Evolutionary conservation across 768 basidiomycete genomes (phyloP).

Genomic region (Roridomyces roridus): DNA sequence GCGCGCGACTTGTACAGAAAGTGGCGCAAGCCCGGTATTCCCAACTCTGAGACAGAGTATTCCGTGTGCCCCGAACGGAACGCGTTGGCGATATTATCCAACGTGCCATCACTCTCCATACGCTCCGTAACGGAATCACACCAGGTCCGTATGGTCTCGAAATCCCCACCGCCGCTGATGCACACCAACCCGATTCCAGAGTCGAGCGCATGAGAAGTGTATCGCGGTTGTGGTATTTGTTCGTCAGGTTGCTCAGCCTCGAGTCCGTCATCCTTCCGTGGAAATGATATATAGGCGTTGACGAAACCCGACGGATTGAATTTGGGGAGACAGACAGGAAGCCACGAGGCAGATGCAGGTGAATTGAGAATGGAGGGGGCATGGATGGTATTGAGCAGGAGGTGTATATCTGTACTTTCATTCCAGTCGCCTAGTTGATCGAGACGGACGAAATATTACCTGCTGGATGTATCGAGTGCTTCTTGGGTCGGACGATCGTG

Average conservation of each 20-base stretch:
- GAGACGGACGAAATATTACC: conserved; percentile 49
- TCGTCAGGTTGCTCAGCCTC: conserved; percentile 19
- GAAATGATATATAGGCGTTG: conserved; percentile 86
- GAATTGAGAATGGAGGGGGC: conserved; percentile 81
- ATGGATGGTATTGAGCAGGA: conserved; percentile 89
- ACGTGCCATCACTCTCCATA: conserved; percentile 64
- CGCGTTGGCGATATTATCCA: conserved; percentile 55
- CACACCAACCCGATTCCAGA: conserved; percentile 72
- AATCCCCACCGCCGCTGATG: conserved; percentile 83
- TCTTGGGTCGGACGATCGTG: conserved; percentile 87
- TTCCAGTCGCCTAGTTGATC: neutral
- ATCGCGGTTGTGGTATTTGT: conserved; percentile 10
- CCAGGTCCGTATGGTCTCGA: conserved; percentile 83
- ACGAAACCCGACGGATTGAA: conserved; percentile 91
- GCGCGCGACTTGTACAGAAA: conserved; percentile 93
- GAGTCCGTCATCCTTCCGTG: conserved; percentile 50
- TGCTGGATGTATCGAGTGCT: conserved; percentile 94
- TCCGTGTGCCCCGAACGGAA: conserved; percentile 57
- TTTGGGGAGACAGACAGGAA: conserved; percentile 95
- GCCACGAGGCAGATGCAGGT: conserved; percentile 86
- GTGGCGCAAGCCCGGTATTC: conserved; percentile 91
- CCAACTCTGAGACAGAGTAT: conserved; percentile 75
- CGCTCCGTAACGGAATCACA: conserved; percentile 75
- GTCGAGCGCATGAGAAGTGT: conserved; percentile 25
- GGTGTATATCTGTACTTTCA: conserved; percentile 74